Percentiles rank a stretch among this genome's conserved stretches.
Conservation (phyloP, 805 yeast species). For the Metschnikowia amazonensis region DNA sequence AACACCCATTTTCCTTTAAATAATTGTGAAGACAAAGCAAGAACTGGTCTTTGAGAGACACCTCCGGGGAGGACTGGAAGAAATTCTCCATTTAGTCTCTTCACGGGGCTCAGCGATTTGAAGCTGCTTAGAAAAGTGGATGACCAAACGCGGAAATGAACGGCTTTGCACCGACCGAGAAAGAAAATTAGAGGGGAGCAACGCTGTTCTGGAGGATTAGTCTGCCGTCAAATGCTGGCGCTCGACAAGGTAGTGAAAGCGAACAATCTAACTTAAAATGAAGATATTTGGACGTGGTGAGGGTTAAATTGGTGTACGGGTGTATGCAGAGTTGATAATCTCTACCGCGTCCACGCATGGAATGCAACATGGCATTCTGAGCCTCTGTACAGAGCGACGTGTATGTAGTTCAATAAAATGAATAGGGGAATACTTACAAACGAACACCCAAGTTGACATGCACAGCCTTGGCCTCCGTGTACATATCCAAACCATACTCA, state of each 20-base stretch:
- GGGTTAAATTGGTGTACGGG: constrained; percentile 2
- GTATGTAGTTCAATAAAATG: not conserved
- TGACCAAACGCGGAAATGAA: not conserved
- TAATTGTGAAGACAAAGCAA: constrained; percentile 2
- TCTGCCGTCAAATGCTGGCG: not conserved
- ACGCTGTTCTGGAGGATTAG: not conserved
- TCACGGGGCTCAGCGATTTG: not conserved
- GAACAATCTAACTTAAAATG: not conserved
- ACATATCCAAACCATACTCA: constrained; percentile 63
- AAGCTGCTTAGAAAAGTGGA: not conserved
- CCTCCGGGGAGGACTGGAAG: constrained; percentile 2
- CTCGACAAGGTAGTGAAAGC: not conserved
- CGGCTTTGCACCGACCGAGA: not conserved
- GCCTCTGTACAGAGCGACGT: not conserved
- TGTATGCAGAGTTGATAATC: not conserved
- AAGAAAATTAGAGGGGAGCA: not conserved
- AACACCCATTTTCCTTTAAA: constrained; percentile 3
- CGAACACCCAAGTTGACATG: constrained; percentile 59
- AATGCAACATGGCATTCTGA: not conserved
- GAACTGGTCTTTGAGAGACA: constrained; percentile 2
- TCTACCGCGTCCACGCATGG: not conserved
- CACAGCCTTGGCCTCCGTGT: constrained; percentile 73
- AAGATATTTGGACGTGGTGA: not conserved
- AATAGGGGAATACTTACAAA: constrained; percentile 20
- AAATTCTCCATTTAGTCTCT: not conserved